Evolutionary conservation across 305 asterid genomes (phyloP).

Genomic region (Fraxinus albicans): DNA sequence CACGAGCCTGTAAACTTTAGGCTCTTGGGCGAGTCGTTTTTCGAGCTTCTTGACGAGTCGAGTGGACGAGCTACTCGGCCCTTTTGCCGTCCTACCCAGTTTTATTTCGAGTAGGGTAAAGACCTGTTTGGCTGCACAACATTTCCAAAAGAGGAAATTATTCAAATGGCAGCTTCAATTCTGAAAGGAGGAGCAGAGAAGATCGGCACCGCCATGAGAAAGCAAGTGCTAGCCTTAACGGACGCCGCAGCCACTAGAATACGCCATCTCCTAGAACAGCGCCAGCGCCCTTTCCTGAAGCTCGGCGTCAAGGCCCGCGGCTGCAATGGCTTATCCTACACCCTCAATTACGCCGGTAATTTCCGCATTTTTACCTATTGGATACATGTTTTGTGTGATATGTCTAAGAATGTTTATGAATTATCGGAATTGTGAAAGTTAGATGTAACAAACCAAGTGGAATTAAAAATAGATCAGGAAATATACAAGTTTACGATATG

Average conservation of each 20-base stretch:
- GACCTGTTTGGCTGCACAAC: neutral
- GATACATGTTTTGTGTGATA: neutral
- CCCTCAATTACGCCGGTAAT: slow-evolving; percentile 94
- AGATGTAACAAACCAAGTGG: neutral
- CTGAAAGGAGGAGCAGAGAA: neutral
- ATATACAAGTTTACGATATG: neutral
- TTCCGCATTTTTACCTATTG: neutral
- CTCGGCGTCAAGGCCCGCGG: slow-evolving; percentile 98
- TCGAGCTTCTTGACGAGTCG: no score
- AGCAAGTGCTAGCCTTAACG: slow-evolving; percentile 76
- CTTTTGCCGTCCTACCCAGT: no score
- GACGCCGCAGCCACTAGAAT: slow-evolving; percentile 80
- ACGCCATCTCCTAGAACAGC: slow-evolving; percentile 70
- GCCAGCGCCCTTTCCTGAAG: slow-evolving; percentile 84
- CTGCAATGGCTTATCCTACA: slow-evolving; percentile 96
- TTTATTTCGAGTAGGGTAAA: neutral
- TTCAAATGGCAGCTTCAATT: neutral
- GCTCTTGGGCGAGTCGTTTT: no score
- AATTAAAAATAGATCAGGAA: neutral
- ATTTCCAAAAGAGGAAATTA: neutral
- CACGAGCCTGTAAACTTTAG: no score
- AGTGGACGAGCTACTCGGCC: no score
- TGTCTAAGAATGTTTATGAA: neutral
- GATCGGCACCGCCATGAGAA: slow-evolving; percentile 42
- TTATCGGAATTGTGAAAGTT: neutral